Evolutionary conservation across 768 basidiomycete genomes (phyloP).

Genomic region (Solioccasus polychromus): DNA sequence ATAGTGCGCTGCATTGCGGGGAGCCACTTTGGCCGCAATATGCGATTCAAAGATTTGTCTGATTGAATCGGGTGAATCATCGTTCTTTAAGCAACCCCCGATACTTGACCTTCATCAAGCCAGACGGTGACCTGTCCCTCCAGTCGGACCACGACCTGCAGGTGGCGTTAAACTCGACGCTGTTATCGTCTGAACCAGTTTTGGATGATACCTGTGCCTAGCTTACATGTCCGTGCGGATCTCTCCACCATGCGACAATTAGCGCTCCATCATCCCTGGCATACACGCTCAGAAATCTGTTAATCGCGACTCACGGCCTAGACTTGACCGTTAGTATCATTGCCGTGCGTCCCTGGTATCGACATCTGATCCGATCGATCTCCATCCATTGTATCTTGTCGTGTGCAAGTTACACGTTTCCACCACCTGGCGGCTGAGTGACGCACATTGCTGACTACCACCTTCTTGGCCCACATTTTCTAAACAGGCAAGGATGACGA

Average conservation of each 20-base stretch:
- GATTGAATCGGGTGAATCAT: too few species aligned
- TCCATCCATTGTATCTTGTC: slow-evolving; percentile 9
- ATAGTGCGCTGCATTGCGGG: not conserved
- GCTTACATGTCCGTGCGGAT: too few species aligned
- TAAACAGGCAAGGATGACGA: slow-evolving; percentile 11
- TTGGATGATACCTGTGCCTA: too few species aligned
- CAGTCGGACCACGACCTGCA: too few species aligned
- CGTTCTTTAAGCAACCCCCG: too few species aligned
- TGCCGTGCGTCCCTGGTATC: slow-evolving; percentile 1
- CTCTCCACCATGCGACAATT: too few species aligned
- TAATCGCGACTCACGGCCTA: too few species aligned
- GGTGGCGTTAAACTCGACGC: too few species aligned
- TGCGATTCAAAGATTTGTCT: too few species aligned
- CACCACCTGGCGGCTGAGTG: not conserved
- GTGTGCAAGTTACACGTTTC: slow-evolving; percentile 5
- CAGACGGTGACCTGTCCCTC: too few species aligned
- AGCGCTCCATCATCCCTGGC: not conserved
- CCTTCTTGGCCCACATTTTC: slow-evolving; percentile 1
- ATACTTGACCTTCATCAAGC: too few species aligned
- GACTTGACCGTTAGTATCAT: not conserved
- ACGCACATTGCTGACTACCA: not conserved
- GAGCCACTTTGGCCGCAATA: not conserved
- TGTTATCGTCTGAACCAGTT: too few species aligned
- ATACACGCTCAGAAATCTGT: slow-evolving; percentile 1
- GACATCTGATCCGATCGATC: slow-evolving; percentile 22